Evolutionary conservation across 345 rosid genomes (phyloP).

Genomic region (Eucalyptus virginea): DNA sequence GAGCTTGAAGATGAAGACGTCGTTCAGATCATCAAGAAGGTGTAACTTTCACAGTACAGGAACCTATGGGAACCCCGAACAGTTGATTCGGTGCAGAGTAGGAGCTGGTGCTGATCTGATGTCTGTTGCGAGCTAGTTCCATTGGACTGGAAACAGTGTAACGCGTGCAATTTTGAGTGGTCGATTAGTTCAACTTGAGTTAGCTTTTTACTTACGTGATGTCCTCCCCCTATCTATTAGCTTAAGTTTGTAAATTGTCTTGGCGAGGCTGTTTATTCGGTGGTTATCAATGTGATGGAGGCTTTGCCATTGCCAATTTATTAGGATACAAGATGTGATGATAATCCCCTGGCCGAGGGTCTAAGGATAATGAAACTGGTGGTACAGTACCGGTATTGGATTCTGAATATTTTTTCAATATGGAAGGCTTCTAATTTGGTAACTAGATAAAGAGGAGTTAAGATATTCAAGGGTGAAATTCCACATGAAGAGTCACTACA

Average conservation of each 20-base stretch:
- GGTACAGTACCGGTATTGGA: background rate
- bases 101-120: background rate
- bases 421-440: background rate
- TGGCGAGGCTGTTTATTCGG: background rate
- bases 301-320: background rate
- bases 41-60: conserved; percentile 12
- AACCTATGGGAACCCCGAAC: background rate
- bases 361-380: background rate
- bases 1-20: conserved; percentile 99
- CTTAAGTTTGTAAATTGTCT: background rate
- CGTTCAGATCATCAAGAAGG: conserved; percentile 92
- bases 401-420: background rate
- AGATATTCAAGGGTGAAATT: background rate
- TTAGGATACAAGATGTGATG: background rate
- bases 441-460: background rate
- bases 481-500: background rate
- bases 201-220: background rate
- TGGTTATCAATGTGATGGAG: background rate
- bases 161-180: background rate
- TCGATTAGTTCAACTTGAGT: background rate
- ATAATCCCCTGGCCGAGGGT: background rate
- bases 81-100: background rate
- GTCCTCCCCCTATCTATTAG: background rate
- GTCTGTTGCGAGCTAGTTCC: background rate
- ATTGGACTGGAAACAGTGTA: background rate